Base-by-base conservation (phyloP, 2,329 filamentous ascomycete genomes). In the Cladosporium oxysporum region DNA sequence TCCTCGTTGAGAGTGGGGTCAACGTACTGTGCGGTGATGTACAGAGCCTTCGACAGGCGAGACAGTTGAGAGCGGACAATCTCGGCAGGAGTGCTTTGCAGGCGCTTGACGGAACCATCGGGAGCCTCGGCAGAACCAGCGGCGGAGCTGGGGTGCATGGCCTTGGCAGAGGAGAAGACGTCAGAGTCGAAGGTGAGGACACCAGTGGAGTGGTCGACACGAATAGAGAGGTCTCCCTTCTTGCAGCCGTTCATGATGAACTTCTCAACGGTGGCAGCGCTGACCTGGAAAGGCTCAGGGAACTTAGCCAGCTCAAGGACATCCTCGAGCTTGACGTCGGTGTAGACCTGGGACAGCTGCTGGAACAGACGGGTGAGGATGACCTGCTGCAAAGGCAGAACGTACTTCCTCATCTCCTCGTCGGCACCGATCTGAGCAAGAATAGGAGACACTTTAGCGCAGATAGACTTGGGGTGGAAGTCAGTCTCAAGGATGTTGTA, bases 201-300 rank as follows among this genome's bases (percentile, higher is more conserved):
- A 67, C 95, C 93, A 63, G 93, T 94, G 68, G 93, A 93, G 77
- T 99, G 95, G 77, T 98, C 92, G 81, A 98, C 92, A 68, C 95
- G 93, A 74, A 99, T 96, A 63, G 95, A 91, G 55, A 99, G 86
- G 74, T 99, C 95, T 66, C 95, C 95, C 87, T 99, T 99, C 88
- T 99, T 99, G 87, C 96, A 98, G 70, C 95, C 95, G 80, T 99
- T 99, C 95, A 99, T 99, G 85, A 99, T 98, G 85, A 99, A 99
- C 83, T 98, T 99, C 85, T 99, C 95, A 71, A 99, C 96, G 68
- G 92, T 96, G 71, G 90, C 88, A 63, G 91, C 89, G 69, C 87
- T 91, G 71, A 98, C 93, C 81, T 97, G 91, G 87, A 96, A 98
- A 50, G 95, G 92, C 78, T 96, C 93, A 11, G 95, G 95, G 85